Evolutionary conservation across 83 land plant genomes (phyloP).

Genomic region (Picea mariana): DNA sequence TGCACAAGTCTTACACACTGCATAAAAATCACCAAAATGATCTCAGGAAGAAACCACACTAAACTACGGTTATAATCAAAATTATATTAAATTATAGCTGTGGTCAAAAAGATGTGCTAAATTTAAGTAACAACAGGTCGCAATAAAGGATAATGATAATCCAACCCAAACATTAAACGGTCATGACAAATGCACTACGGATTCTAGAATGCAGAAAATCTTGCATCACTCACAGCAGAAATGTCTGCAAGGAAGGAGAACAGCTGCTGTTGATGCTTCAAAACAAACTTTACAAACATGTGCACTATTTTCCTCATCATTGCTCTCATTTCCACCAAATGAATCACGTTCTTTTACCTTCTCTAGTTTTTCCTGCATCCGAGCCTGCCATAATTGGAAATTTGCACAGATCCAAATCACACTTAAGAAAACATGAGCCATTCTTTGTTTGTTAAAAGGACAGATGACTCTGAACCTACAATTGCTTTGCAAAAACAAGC

Average conservation of each 20-base stretch:
- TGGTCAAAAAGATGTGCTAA: background rate
- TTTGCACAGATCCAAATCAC: constrained; percentile 10
- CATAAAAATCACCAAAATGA: background rate
- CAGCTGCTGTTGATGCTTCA: constrained; percentile 81
- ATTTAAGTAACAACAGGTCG: background rate
- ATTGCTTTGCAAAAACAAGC: background rate
- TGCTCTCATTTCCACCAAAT: constrained; percentile 20
- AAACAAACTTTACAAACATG: constrained; percentile 91
- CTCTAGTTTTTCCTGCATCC: constrained; percentile 68
- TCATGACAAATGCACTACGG: background rate
- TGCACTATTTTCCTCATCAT: constrained; percentile 54
- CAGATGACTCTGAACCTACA: background rate
- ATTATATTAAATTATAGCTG: background rate
- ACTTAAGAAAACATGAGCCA: constrained; percentile 5
- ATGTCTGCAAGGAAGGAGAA: constrained; percentile 91
- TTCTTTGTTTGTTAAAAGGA: background rate
- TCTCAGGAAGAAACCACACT: background rate
- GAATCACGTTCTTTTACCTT: constrained; percentile 33
- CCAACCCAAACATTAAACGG: background rate
- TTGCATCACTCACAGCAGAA: constrained; percentile 74
- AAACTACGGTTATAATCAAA: background rate
- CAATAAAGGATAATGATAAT: background rate
- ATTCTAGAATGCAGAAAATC: background rate
- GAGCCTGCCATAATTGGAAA: constrained; percentile 43
- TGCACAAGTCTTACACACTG: constrained; percentile 86